These are phyloP conservation scores for Cyberlindnera americana DNA, from an alignment of 805 yeast species.

Conservation along the genomic window DNA sequence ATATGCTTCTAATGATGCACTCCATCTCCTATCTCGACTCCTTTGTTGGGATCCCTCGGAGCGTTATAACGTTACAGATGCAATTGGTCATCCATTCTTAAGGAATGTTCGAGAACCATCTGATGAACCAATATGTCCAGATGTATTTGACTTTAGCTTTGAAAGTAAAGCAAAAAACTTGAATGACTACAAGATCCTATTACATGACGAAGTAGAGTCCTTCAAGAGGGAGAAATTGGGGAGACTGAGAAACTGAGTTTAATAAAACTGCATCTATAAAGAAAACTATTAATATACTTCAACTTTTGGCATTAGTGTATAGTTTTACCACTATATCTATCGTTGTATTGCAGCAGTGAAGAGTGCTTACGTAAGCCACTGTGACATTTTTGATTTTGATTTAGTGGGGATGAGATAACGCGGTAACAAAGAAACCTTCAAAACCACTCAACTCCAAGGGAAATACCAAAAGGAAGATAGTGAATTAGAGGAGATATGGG, in stretches of 20 bases:
- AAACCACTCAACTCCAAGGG: too few relatives aligned
- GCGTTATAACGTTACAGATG: constrained; percentile 53
- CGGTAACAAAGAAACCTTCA: too few relatives aligned
- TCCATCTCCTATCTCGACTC: constrained; percentile 49
- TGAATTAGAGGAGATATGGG: too few relatives aligned
- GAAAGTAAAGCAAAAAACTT: constrained; percentile 43
- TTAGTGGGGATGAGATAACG: too few relatives aligned
- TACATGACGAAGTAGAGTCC: constrained; percentile 49
- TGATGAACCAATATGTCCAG: constrained; percentile 52
- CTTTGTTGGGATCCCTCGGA: constrained; percentile 60
- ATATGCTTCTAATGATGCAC: constrained; percentile 49
- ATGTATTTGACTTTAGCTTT: constrained; percentile 62
- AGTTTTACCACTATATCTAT: too few relatives aligned
- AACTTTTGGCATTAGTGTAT: neutral
- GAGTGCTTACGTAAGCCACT: too few relatives aligned
- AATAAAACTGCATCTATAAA: neutral
- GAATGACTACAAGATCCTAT: constrained; percentile 43
- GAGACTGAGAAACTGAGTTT: neutral
- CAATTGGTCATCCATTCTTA: constrained; percentile 57
- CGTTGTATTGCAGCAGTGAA: too few relatives aligned
- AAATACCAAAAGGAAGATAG: too few relatives aligned
- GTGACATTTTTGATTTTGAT: too few relatives aligned
- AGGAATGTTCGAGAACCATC: constrained; percentile 46
- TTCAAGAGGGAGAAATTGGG: constrained; percentile 38
- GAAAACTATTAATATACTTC: too few relatives aligned